Evolutionary conservation across 805 yeast genomes (phyloP).

Genomic region (Yarrowia phangngaensis): DNA sequence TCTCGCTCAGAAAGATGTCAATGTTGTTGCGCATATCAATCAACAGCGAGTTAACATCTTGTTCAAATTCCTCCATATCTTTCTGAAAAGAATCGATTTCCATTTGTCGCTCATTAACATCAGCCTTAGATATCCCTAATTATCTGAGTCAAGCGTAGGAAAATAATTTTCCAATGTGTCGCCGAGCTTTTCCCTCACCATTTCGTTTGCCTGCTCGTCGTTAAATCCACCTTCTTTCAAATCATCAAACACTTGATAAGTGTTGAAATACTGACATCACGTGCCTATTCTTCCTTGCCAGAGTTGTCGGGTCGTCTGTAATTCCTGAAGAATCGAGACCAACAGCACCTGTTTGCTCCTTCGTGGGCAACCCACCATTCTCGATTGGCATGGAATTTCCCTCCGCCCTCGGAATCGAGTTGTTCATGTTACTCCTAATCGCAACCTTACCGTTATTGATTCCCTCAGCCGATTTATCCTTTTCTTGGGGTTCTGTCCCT

Average conservation of each 20-base stretch:
- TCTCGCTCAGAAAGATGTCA: constrained; percentile 79
- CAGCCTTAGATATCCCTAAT: constrained; percentile 72
- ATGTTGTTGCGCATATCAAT: constrained; percentile 67
- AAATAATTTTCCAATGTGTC: constrained; percentile 39
- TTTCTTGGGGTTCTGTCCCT: not conserved
- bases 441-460: constrained; percentile 16
- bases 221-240: constrained; percentile 57
- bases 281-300: constrained; percentile 24
- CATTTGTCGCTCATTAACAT: constrained; percentile 61
- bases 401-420: constrained; percentile 9
- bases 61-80: constrained; percentile 66
- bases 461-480: not conserved
- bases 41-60: constrained; percentile 64
- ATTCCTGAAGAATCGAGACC: constrained; percentile 3
- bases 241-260: constrained; percentile 55
- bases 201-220: constrained; percentile 50
- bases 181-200: constrained; percentile 39
- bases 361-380: too few relatives aligned
- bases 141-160: constrained; percentile 66
- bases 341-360: too few relatives aligned
- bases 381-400: constrained; percentile 23
- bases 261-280: constrained; percentile 48
- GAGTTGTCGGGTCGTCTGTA: constrained; percentile 4
- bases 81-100: constrained; percentile 67
- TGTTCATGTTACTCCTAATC: constrained; percentile 5